These are phyloP conservation scores for Microbotryum silenes-acaulis DNA, from an alignment of 1,284 basidiomycete genomes.

Conservation along the genomic window DNA sequence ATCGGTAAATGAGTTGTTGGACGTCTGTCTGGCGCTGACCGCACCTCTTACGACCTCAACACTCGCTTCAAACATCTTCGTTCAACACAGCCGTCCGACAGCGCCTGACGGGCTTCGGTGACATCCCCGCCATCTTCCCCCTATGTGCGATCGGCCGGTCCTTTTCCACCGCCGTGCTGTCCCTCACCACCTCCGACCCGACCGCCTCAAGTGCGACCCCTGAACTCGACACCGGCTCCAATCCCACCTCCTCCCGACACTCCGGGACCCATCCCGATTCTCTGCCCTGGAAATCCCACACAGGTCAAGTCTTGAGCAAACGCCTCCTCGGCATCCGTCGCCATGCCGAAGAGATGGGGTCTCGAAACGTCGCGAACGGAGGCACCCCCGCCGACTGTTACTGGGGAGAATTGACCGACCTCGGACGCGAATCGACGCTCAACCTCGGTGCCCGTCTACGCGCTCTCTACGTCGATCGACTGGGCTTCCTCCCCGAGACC, in stretches of 20 bases:
- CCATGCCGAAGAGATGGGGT: conserved; percentile 12
- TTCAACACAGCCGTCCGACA: conserved; percentile 19
- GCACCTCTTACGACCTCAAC: neutral
- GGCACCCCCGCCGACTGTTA: conserved; percentile 16
- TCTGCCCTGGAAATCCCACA: neutral
- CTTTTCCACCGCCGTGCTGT: conserved; percentile 21
- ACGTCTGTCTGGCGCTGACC: neutral
- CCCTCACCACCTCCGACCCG: conserved; percentile 1
- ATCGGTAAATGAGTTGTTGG: neutral
- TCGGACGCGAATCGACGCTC: conserved; percentile 32
- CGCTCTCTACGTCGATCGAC: conserved; percentile 28
- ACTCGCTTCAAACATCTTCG: neutral
- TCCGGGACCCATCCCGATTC: neutral
- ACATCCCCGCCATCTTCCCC: conserved; percentile 18
- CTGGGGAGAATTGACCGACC: conserved; percentile 36
- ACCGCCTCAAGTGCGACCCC: neutral
- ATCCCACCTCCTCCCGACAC: neutral
- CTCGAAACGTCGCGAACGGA: neutral
- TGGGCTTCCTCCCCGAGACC: conserved; percentile 25
- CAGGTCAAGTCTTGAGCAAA: too few species aligned
- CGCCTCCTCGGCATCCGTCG: conserved; percentile 11
- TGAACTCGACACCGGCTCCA: neutral
- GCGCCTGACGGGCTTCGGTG: conserved; percentile 21
- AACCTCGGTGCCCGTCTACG: conserved; percentile 27
- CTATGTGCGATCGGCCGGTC: conserved; percentile 23